Evolutionary conservation across 164 flowering plant species (phyloP), one percentile per base, ranked within the genome.

Genomic region (Pachysandra terminalis): DNA sequence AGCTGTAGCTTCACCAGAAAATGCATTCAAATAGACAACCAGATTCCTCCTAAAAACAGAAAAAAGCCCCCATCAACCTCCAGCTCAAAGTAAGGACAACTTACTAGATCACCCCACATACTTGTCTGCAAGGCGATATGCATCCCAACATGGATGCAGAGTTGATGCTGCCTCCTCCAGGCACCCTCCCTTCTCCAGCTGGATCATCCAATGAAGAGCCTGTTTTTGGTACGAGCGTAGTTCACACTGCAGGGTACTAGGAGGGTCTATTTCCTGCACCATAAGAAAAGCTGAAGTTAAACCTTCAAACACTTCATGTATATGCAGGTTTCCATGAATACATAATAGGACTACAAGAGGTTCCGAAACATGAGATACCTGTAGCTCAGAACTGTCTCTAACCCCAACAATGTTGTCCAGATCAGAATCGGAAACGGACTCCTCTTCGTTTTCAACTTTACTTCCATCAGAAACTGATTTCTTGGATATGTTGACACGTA

Each of bases 141-240:
- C 96, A 71, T 85, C 90, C 99, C 99, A 95, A 71, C 98, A 92
- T 57, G 99, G 99, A 73, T 95, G 99, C 73, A 95, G 91, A 9
- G 93, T 86, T 68, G 86, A 78, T 62, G 88, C 89, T 15, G 88
- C 93, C 61, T 81, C 91, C 74, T 90, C 95, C 66, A 77, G 59
- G 67, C 78, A 80, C 55, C 75, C 71, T 60, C 97, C 96, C 81
- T 75, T 90, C 81, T 95, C 98, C 66, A 87, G 78, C 62, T 81
- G 88, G 70, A 72, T 55, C 99, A 95, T 95, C 97, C 97, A 95
- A 71, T 80, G 74, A 75, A 95, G 93, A 37, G 99, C 99, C 83
- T 95, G 98, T 77, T 87, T 95, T 77, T 95, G 99, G 75, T 95
- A 95, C 10, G 95, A 91, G 7, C 96, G 90, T 54, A 95, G 86